Conservation (phyloP, 2,329 filamentous ascomycete genomes). For the Metarhizium guizhouense region DNA sequence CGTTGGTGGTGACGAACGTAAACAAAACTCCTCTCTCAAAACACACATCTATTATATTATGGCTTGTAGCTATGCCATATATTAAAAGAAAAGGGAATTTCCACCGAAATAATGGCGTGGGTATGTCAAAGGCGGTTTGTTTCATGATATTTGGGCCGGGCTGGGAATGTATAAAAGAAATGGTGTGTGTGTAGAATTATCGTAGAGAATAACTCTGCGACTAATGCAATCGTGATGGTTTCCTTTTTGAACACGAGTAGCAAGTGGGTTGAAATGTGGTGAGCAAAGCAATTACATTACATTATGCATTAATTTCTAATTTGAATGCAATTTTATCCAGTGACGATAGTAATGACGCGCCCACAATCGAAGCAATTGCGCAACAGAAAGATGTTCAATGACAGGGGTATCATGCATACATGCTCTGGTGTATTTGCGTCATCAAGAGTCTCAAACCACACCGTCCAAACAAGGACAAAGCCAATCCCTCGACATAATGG, state of each 20-base stretch:
- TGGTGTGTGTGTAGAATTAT: conserved; percentile 6
- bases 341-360: not conserved
- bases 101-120: conserved; percentile 7
- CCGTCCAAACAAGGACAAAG: not conserved
- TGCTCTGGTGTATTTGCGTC: not conserved
- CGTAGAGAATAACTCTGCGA: conserved; percentile 14
- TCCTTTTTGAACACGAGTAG: conserved; percentile 10
- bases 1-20: not conserved
- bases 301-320: conserved; percentile 17
- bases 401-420: conserved; percentile 5
- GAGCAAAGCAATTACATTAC: conserved; percentile 16
- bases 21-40: not conserved
- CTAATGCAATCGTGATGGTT: conserved; percentile 20
- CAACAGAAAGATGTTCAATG: not conserved
- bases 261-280: conserved; percentile 5
- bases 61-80: not conserved
- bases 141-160: conserved; percentile 11
- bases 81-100: conserved; percentile 3
- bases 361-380: not conserved
- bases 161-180: conserved; percentile 14
- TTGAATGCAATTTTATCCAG: not conserved
- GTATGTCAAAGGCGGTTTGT: conserved; percentile 9
- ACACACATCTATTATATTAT: conserved; percentile 2
- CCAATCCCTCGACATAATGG: not conserved
- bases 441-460: not conserved